Evolutionary conservation across 371 early-diverging fungal genomes (phyloP).

Genomic region (Zancudomyces culisetae): DNA sequence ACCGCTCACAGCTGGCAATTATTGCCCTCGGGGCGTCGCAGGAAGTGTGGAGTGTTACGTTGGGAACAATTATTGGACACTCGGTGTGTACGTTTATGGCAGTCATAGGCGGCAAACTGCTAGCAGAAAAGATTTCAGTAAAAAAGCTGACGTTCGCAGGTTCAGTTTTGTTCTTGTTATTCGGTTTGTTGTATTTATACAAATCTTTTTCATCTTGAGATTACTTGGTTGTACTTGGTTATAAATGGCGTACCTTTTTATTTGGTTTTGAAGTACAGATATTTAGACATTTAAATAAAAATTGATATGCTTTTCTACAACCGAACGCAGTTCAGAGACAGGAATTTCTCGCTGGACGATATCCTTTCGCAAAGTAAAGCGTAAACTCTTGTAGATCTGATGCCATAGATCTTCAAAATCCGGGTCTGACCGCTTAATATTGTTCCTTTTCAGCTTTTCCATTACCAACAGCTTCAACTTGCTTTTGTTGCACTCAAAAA

Average conservation of each 20-base stretch:
- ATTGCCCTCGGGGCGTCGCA: slow-evolving; percentile 88
- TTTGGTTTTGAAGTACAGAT: too few species aligned
- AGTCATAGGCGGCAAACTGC: slow-evolving; percentile 78
- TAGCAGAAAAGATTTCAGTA: slow-evolving; percentile 82
- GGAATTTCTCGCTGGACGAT: slow-evolving; percentile 9
- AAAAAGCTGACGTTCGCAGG: slow-evolving; percentile 75
- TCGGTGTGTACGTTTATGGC: slow-evolving; percentile 76
- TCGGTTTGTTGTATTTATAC: slow-evolving; percentile 40
- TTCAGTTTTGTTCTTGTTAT: slow-evolving; percentile 62
- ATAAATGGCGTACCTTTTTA: too few species aligned
- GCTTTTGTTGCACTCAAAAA: slow-evolving; percentile 1
- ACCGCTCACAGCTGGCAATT: slow-evolving; percentile 81
- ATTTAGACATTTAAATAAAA: too few species aligned
- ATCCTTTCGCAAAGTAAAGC: slow-evolving; percentile 17
- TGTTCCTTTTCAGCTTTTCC: slow-evolving; percentile 15
- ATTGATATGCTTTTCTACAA: slow-evolving; percentile 14
- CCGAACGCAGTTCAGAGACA: slow-evolving; percentile 10
- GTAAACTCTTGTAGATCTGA: slow-evolving; percentile 22
- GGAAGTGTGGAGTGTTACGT: slow-evolving; percentile 61
- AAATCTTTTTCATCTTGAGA: neutral
- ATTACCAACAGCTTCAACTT: slow-evolving; percentile 23
- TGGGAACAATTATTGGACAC: slow-evolving; percentile 79
- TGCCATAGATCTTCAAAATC: slow-evolving; percentile 24
- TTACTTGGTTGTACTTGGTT: too few species aligned
- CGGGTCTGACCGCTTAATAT: slow-evolving; percentile 11